phyloP scores from a whole-genome alignment of 2,329 filamentous ascomycete species.

The Neonectria neomacrospora region DNA sequence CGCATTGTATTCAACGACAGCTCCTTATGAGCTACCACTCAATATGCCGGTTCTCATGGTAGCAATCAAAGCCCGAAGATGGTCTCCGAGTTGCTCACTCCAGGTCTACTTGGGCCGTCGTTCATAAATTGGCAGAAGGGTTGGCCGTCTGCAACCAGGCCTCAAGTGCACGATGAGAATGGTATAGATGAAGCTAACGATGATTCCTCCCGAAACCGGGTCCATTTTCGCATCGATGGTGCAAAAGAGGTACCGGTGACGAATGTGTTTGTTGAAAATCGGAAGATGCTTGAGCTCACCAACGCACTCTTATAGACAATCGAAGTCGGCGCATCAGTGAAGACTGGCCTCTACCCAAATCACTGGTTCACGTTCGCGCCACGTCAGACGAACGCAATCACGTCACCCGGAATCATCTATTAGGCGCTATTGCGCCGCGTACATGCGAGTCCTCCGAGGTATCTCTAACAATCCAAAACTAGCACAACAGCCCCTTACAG shows the following conservation, averaged over 20 bases:
- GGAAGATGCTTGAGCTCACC: background rate
- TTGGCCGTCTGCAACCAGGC: slow-evolving; percentile 1
- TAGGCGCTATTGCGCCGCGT: slow-evolving; percentile 7
- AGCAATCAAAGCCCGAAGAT: background rate
- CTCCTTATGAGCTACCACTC: background rate
- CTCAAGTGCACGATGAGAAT: slow-evolving; percentile 10
- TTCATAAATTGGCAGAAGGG: slow-evolving; percentile 6
- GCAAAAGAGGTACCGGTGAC: background rate
- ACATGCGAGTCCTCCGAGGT: slow-evolving; percentile 8
- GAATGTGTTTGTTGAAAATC: background rate
- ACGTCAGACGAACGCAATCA: slow-evolving; percentile 5
- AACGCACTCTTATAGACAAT: background rate
- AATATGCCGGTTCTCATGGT: background rate
- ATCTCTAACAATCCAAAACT: background rate
- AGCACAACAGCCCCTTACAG: slow-evolving; percentile 39
- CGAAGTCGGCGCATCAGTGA: slow-evolving; percentile 4
- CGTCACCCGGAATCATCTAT: slow-evolving; percentile 22
- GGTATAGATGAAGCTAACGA: slow-evolving; percentile 16
- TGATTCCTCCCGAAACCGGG: slow-evolving; percentile 7
- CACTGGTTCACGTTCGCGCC: background rate
- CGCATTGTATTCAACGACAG: background rate
- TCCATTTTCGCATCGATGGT: background rate
- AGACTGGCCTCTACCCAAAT: background rate
- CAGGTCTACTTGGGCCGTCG: background rate
- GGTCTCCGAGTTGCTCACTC: background rate